Conservation (phyloP, 192 early-diverging fungal species). For the Physocladia obscura region DNA sequence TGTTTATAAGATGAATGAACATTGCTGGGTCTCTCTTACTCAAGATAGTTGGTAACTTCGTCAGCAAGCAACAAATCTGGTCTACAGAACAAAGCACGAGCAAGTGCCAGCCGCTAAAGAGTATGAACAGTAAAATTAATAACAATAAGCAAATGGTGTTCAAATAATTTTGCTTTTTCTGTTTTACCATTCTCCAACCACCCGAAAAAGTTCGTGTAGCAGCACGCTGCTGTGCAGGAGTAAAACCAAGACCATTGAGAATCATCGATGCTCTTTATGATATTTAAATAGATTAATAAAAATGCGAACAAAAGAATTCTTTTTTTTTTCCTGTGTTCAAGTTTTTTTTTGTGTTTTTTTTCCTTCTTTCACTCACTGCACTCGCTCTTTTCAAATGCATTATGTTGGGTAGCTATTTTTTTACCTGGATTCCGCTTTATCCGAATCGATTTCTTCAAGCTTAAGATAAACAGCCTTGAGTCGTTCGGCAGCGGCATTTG, state of each 20-base stretch:
- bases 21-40: conserved; percentile 27
- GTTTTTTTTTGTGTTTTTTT: no score
- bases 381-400: background rate
- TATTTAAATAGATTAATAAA: background rate
- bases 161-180: no score
- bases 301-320: no score
- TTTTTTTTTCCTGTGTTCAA: no score
- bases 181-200: conserved; percentile 78
- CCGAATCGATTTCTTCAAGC: conserved; percentile 92
- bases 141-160: background rate
- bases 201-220: conserved; percentile 71
- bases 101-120: conserved; percentile 65
- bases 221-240: conserved; percentile 58
- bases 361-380: conserved; percentile 5
- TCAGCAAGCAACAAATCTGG: conserved; percentile 83
- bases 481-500: conserved; percentile 34
- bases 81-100: conserved; percentile 77
- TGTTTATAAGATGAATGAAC: background rate
- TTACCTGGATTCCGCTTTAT: conserved; percentile 90
- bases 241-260: conserved; percentile 72
- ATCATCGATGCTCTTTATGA: conserved; percentile 47
- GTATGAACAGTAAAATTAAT: background rate
- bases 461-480: conserved; percentile 83
- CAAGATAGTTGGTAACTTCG: conserved; percentile 71
- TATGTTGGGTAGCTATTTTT: no score